Evolutionary conservation across 78 protist genomes (phyloP), one percentile per base, ranked within the genome.

Genomic region (Pelomyxa schiedti): DNA sequence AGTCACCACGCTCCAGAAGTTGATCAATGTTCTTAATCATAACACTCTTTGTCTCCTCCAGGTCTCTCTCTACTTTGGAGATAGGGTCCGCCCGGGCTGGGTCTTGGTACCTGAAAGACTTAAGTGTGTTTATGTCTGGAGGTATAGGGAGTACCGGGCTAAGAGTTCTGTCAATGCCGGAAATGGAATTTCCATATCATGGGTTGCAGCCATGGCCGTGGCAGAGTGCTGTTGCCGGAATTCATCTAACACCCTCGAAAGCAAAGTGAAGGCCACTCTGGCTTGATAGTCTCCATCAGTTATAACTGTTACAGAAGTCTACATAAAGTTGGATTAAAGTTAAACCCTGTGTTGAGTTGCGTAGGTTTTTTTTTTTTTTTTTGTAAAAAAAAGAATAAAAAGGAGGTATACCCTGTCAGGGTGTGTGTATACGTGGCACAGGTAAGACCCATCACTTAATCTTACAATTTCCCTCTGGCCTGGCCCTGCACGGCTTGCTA

Each of bases 201-300:
- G 32, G 58, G 58, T 16, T 16, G 16, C 58, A 16, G 58, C 58
- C 58, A 16, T 16, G 58, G 16, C 16, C 32, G 16, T 16, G 32
- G 58, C 58, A 16, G 58, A 16, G 32, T 16, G 39, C 69, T 1
- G 6, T 7, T 1, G 24, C 36, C 8, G 1, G 64, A 75, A 77
- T 16, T 74, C 83, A 29, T 32, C 53, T 2, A 76, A 1, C 16
- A 40, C 3, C 24, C 66, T 30, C 41, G 39, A 9, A 32, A 81
- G 1, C 29, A 83, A 2, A 28, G 80, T 4, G 42, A 83, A 83
- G 69, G 87, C 87, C 1, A 83, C 87, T 28, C 87, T 58, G 39
- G 26, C n/a, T 35, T 35, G 42, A 39, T 83, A 83, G 29, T 66
- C 76, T 7, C 41, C 41, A 47, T 83, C 80, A 42, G 39, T 68